Conservation (phyloP, 352 stramenopile genomes). For the Pythium biforme region DNA sequence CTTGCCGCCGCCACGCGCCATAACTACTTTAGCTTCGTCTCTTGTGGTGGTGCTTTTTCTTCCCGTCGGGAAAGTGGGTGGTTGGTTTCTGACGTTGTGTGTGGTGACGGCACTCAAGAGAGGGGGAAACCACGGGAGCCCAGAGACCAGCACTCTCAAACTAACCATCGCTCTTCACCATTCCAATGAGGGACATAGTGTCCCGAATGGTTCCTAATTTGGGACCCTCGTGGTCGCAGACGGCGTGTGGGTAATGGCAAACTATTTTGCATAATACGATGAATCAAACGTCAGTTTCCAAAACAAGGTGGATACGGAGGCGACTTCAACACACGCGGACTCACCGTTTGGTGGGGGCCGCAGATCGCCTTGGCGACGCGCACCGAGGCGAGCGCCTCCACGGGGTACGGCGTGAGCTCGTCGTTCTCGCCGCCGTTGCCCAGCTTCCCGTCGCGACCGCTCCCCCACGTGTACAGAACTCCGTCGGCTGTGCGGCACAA, state of each 20-base stretch:
- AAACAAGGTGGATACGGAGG: slow-evolving; percentile 22
- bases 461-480: slow-evolving; percentile 68
- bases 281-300: not conserved
- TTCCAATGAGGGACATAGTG: slow-evolving; percentile 5
- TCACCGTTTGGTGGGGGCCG: slow-evolving; percentile 58
- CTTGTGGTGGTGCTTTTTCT: not conserved
- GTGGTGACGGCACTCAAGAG: slow-evolving; percentile 10
- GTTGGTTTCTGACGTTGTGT: slow-evolving; percentile 17
- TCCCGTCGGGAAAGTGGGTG: not conserved
- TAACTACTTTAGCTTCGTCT: slow-evolving; percentile 14
- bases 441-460: slow-evolving; percentile 61
- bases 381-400: slow-evolving; percentile 59
- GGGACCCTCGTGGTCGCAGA: slow-evolving; percentile 14
- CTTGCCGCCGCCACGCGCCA: slow-evolving; percentile 63
- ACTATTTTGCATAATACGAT: slow-evolving; percentile 24
- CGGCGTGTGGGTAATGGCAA: slow-evolving; percentile 47
- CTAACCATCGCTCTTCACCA: not conserved
- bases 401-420: slow-evolving; percentile 43
- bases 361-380: slow-evolving; percentile 55
- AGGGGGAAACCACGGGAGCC: slow-evolving; percentile 1
- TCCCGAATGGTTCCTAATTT: slow-evolving; percentile 18
- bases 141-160: slow-evolving; percentile 14
- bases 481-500: slow-evolving; percentile 39
- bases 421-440: slow-evolving; percentile 60
- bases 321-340: slow-evolving; percentile 11